Percentiles rank a stretch among this genome's conserved stretches.
These are phyloP conservation scores for Tulasnella calospora DNA, from an alignment of 768 basidiomycete genomes.

Conservation along the genomic window DNA sequence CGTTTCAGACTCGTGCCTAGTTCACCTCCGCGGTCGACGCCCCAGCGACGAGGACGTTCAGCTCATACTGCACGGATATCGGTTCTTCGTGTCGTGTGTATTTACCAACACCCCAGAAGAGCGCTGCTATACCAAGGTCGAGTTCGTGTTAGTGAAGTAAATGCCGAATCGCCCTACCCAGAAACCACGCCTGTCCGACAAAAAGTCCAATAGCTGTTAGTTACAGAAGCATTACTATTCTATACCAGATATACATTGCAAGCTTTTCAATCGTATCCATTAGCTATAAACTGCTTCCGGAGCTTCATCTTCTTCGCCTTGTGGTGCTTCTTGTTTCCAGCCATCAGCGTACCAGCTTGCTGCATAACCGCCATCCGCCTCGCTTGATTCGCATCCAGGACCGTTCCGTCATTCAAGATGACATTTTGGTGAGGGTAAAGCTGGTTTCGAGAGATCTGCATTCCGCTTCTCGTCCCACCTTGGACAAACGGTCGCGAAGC, in stretches of 20 bases:
- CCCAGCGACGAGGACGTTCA: too few species aligned
- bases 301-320: slow-evolving; percentile 17
- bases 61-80: too few species aligned
- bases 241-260: background rate
- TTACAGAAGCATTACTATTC: background rate
- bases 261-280: slow-evolving; percentile 11
- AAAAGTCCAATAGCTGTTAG: background rate
- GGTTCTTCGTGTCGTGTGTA: too few species aligned
- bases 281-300: background rate
- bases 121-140: too few species aligned
- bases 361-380: background rate
- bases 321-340: slow-evolving; percentile 11
- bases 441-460: slow-evolving; percentile 57
- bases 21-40: too few species aligned
- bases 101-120: too few species aligned
- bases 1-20: background rate
- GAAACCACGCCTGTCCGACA: background rate
- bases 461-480: slow-evolving; percentile 52
- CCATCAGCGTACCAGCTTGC: background rate
- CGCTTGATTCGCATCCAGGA: slow-evolving; percentile 38
- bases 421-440: slow-evolving; percentile 80
- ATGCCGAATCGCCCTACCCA: too few species aligned
- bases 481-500: slow-evolving; percentile 61
- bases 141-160: too few species aligned
- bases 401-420: slow-evolving; percentile 74